phyloP scores from a whole-genome alignment of 1,284 basidiomycete genomes.

The Cutaneotrichosporon mucoides region DNA sequence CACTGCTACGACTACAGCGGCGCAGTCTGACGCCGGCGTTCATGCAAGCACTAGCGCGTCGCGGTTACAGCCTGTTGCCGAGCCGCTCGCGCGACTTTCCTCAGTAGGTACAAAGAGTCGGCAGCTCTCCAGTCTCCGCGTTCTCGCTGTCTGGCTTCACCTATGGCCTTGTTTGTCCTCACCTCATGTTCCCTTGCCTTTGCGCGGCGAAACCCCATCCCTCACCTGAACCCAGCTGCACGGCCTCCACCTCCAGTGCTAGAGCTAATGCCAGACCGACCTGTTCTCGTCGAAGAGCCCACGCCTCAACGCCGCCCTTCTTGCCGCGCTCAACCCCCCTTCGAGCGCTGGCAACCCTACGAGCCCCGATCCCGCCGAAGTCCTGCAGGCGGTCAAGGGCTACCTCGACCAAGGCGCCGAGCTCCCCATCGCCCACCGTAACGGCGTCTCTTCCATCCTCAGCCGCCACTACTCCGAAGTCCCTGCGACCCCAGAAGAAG shows the following conservation, averaged over 20 bases:
- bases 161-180: no score
- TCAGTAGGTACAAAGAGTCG: not conserved
- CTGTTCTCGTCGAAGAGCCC: constrained; percentile 6
- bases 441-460: constrained; percentile 6
- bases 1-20: not conserved
- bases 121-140: no score
- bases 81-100: not conserved
- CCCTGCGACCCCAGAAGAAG: constrained; percentile 1
- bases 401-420: not conserved
- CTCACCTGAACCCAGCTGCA: no score
- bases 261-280: constrained; percentile 4
- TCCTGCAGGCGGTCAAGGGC: constrained; percentile 2
- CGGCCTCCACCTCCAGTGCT: no score
- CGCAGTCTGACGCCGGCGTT: no score
- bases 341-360: not conserved
- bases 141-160: no score
- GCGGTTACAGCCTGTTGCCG: not conserved
- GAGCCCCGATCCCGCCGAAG: not conserved
- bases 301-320: constrained; percentile 10
- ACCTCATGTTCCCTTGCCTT: no score
- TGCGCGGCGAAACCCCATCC: no score
- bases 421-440: not conserved
- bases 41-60: no score
- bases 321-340: constrained; percentile 9
- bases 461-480: constrained; percentile 5